A percentile compares a stretch with the other conserved stretches of the same genome.
phyloP scores from a whole-genome alignment of 2,329 filamentous ascomycete genomes.

The Pseudogymnoascus destructans region DNA sequence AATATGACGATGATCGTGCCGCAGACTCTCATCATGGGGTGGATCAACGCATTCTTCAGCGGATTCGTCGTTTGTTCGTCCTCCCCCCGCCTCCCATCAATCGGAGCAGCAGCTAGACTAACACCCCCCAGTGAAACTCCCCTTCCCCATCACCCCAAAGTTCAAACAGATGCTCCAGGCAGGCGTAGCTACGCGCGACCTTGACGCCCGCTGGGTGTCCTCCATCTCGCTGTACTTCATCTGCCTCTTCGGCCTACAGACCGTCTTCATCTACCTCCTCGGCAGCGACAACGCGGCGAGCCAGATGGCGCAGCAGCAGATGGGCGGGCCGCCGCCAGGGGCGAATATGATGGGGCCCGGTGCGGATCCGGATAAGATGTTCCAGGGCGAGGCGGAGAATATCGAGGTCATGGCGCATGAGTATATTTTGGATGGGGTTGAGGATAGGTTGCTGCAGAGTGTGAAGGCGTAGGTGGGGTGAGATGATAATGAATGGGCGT shows the following conservation, averaged over 20 bases:
- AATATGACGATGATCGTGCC: slow-evolving; percentile 99
- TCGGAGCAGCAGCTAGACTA: slow-evolving; percentile 1
- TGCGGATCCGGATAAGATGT: slow-evolving; percentile 91
- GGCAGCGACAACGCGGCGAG: slow-evolving; percentile 92
- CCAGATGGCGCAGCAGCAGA: slow-evolving; percentile 75
- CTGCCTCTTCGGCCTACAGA: slow-evolving; percentile 90
- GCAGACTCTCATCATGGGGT: slow-evolving; percentile 98
- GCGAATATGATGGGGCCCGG: slow-evolving; percentile 76
- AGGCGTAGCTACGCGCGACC: slow-evolving; percentile 85
- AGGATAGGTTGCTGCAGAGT: slow-evolving; percentile 60
- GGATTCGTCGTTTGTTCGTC: slow-evolving; percentile 88
- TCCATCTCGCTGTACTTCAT: slow-evolving; percentile 98
- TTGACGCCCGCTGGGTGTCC: slow-evolving; percentile 97
- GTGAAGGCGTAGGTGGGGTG: slow-evolving; percentile 18
- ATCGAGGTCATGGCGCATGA: slow-evolving; percentile 88
- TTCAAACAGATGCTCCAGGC: slow-evolving; percentile 99
- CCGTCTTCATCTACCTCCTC: slow-evolving; percentile 92
- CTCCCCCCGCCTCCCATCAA: slow-evolving; percentile 9
- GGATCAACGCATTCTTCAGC: slow-evolving; percentile 99
- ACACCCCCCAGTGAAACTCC: slow-evolving; percentile 61
- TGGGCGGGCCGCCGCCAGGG: slow-evolving; percentile 47
- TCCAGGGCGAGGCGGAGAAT: slow-evolving; percentile 85
- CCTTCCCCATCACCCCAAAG: slow-evolving; percentile 93
- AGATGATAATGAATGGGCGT: background rate
- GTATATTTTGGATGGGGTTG: slow-evolving; percentile 78